Evolutionary conservation across 1,284 basidiomycete species (phyloP), one percentile per base, ranked within the genome.

Genomic region (Erythrobasidium hasegawianum): DNA sequence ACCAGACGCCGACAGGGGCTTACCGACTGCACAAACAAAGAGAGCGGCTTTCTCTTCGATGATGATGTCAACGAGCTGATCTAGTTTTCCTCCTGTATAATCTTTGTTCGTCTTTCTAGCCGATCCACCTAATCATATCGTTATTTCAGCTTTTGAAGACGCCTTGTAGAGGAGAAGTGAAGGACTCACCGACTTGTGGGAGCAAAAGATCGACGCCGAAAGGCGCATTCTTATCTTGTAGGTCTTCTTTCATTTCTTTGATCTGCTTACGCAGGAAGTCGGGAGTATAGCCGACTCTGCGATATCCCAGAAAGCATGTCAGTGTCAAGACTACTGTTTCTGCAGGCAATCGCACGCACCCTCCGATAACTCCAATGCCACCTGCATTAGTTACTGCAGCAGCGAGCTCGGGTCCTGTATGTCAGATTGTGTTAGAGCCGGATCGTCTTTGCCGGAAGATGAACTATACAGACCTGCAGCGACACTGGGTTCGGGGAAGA

Each of bases 201-300:
- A 93, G 80, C 33, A 92, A 83, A 56, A 93, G 80, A 75, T 94
- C 90, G 54, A 94, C 88, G 64, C 90, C 91, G 72, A 92, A 94
- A 0, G 90, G 87, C 26, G 83, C 84, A 57, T 84, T 85, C 75
- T 84, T 84, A 77, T 89, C 81, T 39, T 41, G 71, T 49, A 74
- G 69, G n/a, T 57, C 57, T 9, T 74, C 80, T 79, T 92, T 94
- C 66, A 92, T 78, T 1, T 83, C 83, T 66, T 81, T 81, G 69
- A 93, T 92, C 84, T 90, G 77, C 2, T 70, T 66, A 65, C 75
- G 71, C 16, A 80, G 72, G 67, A 77, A 76, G 65, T 78, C 76
- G 41, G 79, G 79, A 2, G 64, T 68, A 57, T 70, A 61, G 27
- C 50, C 40, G 41, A 52, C 53, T 26, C 57, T 20, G 20, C 29